A percentile compares a stretch with the other conserved stretches of the same genome.
Conservation (phyloP, 495 filamentous ascomycete genomes). For the Podospora pseudopauciseta region DNA sequence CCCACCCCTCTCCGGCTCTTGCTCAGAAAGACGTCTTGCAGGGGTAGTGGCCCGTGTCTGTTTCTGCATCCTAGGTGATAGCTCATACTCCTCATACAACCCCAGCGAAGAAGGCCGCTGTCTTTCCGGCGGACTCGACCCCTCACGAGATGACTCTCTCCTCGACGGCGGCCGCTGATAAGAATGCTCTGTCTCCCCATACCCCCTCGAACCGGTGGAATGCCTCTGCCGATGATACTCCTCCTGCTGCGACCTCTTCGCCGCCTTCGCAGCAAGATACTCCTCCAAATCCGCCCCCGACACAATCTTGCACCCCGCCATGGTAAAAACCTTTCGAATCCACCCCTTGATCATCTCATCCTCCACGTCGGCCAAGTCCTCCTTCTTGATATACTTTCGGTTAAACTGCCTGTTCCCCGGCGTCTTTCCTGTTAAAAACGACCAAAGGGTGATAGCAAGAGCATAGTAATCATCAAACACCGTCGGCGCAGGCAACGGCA, state of each 20-base stretch:
- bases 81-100: background rate
- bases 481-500: slow-evolving; percentile 13
- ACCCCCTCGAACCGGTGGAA: background rate
- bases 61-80: background rate
- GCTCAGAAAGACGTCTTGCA: background rate
- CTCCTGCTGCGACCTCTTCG: background rate
- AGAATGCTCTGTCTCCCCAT: background rate
- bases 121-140: too few species aligned
- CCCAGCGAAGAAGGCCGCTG: background rate
- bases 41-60: background rate
- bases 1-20: background rate
- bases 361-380: slow-evolving; percentile 18
- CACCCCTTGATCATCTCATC: slow-evolving; percentile 20
- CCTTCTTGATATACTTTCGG: slow-evolving; percentile 12
- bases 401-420: slow-evolving; percentile 20
- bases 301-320: slow-evolving; percentile 21
- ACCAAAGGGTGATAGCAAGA: slow-evolving; percentile 21
- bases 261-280: background rate
- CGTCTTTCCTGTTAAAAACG: slow-evolving; percentile 15
- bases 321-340: slow-evolving; percentile 23
- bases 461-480: slow-evolving; percentile 26
- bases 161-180: background rate
- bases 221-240: background rate
- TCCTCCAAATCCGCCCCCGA: background rate
- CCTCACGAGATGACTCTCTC: background rate